These are phyloP conservation scores for Yamadazyma philogaea DNA, from an alignment of 805 yeast species.

Conservation along the genomic window DNA sequence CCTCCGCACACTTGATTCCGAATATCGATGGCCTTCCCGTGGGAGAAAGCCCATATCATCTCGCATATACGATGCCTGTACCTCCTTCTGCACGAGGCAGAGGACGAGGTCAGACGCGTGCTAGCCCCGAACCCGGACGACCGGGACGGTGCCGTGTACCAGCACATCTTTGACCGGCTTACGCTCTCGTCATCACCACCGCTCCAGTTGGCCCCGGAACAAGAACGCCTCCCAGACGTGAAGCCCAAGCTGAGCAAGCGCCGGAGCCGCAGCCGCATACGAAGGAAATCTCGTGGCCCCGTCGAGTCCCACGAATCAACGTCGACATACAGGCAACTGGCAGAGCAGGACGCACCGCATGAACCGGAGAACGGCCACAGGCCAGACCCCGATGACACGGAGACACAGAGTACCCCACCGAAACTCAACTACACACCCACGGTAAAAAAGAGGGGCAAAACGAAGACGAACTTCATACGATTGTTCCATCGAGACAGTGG, in stretches of 20 bases:
- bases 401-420: neutral
- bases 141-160: conserved; percentile 10
- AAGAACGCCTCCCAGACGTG: neutral
- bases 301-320: neutral
- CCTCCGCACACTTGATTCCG: no score
- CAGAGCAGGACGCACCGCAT: neutral
- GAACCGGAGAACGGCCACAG: neutral
- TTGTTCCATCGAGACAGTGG: conserved; percentile 13
- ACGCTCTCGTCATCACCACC: conserved; percentile 29
- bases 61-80: conserved; percentile 28
- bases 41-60: conserved; percentile 28
- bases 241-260: neutral
- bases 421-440: conserved; percentile 11
- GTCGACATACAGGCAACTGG: neutral
- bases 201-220: conserved; percentile 12
- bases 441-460: conserved; percentile 9
- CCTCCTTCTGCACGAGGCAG: conserved; percentile 22
- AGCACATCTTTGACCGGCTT: conserved; percentile 10
- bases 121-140: conserved; percentile 18
- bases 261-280: conserved; percentile 6
- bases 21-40: conserved; percentile 35
- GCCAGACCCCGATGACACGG: neutral
- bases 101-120: conserved; percentile 20
- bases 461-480: conserved; percentile 10
- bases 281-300: conserved; percentile 1